Evolutionary conservation across 495 filamentous ascomycete genomes (phyloP).

Genomic region (Alectoria sarmentosa): DNA sequence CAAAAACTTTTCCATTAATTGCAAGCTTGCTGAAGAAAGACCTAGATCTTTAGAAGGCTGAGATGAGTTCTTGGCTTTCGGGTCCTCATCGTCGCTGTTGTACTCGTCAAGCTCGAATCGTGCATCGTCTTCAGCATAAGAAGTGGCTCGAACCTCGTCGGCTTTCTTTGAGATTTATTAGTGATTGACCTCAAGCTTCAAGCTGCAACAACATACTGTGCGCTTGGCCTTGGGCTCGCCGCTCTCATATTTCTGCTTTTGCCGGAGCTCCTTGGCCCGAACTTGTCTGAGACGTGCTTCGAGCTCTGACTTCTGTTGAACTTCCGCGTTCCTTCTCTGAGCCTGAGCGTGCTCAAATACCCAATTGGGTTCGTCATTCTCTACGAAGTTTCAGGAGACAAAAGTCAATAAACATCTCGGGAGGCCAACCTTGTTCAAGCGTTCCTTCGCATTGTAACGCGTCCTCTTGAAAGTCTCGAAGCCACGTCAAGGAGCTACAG

Average conservation of each 20-base stretch:
- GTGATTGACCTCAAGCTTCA: neutral
- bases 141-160: constrained; percentile 27
- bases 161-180: constrained; percentile 30
- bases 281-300: constrained; percentile 63
- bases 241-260: constrained; percentile 43
- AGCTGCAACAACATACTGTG: constrained; percentile 16
- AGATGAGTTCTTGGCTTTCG: constrained; percentile 20
- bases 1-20: constrained; percentile 52
- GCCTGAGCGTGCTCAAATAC: constrained; percentile 67
- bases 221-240: constrained; percentile 45
- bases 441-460: constrained; percentile 48
- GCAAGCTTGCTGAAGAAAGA: constrained; percentile 56
- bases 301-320: constrained; percentile 59
- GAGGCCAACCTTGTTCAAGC: constrained; percentile 31
- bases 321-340: constrained; percentile 59
- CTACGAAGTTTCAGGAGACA: constrained; percentile 32
- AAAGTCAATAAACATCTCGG: neutral
- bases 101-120: constrained; percentile 76
- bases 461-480: constrained; percentile 73
- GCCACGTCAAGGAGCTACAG: constrained; percentile 87
- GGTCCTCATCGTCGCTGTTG: constrained; percentile 56
- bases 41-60: constrained; percentile 29
- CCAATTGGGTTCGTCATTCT: constrained; percentile 81
- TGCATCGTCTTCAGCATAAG: constrained; percentile 51
- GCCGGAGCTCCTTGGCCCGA: constrained; percentile 58